phyloP scores from a whole-genome alignment of 768 basidiomycete species.

The Suillus weaverae region DNA sequence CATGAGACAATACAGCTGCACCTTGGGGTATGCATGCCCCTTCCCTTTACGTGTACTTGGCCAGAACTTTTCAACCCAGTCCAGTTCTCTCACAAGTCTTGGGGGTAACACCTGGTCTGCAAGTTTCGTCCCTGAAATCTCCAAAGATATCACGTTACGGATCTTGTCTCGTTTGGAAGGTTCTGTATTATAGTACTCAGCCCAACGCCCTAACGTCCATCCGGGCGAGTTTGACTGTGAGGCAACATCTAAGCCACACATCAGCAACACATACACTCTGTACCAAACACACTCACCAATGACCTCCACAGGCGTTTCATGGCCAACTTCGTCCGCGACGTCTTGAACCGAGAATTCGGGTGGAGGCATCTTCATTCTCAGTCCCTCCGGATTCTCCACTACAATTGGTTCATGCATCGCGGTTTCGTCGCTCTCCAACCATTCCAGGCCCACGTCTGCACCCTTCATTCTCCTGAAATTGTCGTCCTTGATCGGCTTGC shows the following conservation, averaged over 20 bases:
- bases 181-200: conserved; percentile 76
- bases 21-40: conserved; percentile 83
- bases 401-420: conserved; percentile 85
- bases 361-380: conserved; percentile 90
- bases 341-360: conserved; percentile 71
- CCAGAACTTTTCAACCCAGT: conserved; percentile 98
- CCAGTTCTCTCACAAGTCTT: conserved; percentile 79
- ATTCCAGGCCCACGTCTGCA: conserved; percentile 63
- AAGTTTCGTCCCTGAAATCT: conserved; percentile 84
- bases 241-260: conserved; percentile 64
- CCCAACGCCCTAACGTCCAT: conserved; percentile 93
- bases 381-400: conserved; percentile 71
- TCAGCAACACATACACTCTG: conserved; percentile 6
- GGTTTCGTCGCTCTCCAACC: conserved; percentile 69
- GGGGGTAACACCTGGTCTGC: conserved; percentile 82
- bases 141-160: conserved; percentile 92
- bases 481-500: conserved; percentile 60
- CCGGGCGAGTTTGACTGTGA: conserved; percentile 82
- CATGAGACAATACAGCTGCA: conserved; percentile 97
- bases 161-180: conserved; percentile 77
- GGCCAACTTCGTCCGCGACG: conserved; percentile 78
- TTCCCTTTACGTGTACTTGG: conserved; percentile 73
- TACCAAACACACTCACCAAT: conserved; percentile 59
- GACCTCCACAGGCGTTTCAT: conserved; percentile 81
- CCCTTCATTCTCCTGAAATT: conserved; percentile 70